Base-by-base conservation (phyloP, 2,329 filamentous ascomycete species). In the Diplodia corticola region DNA sequence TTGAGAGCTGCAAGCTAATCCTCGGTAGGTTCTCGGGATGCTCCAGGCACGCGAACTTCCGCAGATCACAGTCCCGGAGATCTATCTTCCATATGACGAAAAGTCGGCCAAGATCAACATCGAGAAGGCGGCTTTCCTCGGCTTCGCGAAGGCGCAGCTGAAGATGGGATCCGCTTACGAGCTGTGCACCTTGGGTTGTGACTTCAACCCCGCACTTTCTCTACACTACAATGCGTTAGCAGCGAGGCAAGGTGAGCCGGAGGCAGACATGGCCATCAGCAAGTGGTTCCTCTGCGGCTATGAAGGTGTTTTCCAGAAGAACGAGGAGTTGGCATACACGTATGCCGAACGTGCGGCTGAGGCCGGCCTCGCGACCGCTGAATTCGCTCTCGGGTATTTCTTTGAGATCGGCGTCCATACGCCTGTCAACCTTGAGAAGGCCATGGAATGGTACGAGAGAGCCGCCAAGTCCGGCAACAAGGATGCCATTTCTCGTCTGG, bases 201-300 rank as follows among this genome's bases (percentile, higher is more conserved):
- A 97, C 69, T 99, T 99, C 78, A 93, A 96, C 73, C 93, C 95
- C 1, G 90, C 92, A 0, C 85, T 96, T 67, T 98, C 94, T 1
- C 80, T 99, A 64, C 95, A 99, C 76, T 99, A 99, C 81, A 97
- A 98, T 74, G 92, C 92, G 44, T 84, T 99, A 35, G 94, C 95
- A 24, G 91, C 95, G 13, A 89, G 91, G 70, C 95, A 98, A 79
- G 94, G 93, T 20, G 93, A 98, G 73, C 84, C 93, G 0, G 95
- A 99, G 76, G 95, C 94, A 0, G 93, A 97, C 68, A 91, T 99
- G 79, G 93, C 94, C 30, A 93, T 99, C 68, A 98, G 94, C 79
- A 95, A 97, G 78, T 99, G 95, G 95, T 99, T 98, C 75, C 84
- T 99, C 30, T 98, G 96, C 73, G 95, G 95, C 2, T 93, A 95